These are phyloP conservation scores for Lentithecium fluviatile DNA, from an alignment of 495 filamentous ascomycete species.

Conservation along the genomic window DNA sequence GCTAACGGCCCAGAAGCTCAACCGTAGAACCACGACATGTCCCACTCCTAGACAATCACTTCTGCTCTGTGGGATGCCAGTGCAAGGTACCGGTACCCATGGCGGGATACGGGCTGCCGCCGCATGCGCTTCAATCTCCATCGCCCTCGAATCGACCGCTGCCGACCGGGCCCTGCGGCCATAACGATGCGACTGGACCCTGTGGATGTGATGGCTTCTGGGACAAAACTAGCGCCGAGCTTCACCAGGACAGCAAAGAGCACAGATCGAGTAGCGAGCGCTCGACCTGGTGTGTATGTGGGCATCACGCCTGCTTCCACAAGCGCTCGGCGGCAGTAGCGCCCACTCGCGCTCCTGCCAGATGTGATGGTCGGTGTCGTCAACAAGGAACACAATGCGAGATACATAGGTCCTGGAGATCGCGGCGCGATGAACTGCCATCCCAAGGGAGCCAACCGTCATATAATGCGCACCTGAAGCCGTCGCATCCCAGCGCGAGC, in stretches of 20 bases:
- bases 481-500: constrained; percentile 1
- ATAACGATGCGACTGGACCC: constrained; percentile 48
- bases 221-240: constrained; percentile 46
- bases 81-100: constrained; percentile 30
- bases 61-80: constrained; percentile 30
- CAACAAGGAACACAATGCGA: constrained; percentile 12
- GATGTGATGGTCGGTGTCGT: constrained; percentile 12
- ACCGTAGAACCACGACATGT: constrained; percentile 16
- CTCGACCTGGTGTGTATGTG: constrained; percentile 63
- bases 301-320: constrained; percentile 72
- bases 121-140: neutral
- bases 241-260: constrained; percentile 34
- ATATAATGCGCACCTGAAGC: constrained; percentile 5
- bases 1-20: constrained; percentile 21
- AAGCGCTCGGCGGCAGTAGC: constrained; percentile 4
- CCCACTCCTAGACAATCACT: constrained; percentile 16
- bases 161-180: constrained; percentile 60
- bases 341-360: neutral
- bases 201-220: constrained; percentile 71
- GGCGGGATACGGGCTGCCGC: constrained; percentile 15
- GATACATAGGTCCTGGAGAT: neutral
- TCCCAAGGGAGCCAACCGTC: neutral
- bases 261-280: constrained; percentile 40
- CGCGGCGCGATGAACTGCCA: neutral
- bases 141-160: constrained; percentile 22